A percentile compares a stretch with the other conserved stretches of the same genome.
These are phyloP conservation scores for Verbascum thapsus DNA, from an alignment of 257 asterid genomes.

Conservation along the genomic window DNA sequence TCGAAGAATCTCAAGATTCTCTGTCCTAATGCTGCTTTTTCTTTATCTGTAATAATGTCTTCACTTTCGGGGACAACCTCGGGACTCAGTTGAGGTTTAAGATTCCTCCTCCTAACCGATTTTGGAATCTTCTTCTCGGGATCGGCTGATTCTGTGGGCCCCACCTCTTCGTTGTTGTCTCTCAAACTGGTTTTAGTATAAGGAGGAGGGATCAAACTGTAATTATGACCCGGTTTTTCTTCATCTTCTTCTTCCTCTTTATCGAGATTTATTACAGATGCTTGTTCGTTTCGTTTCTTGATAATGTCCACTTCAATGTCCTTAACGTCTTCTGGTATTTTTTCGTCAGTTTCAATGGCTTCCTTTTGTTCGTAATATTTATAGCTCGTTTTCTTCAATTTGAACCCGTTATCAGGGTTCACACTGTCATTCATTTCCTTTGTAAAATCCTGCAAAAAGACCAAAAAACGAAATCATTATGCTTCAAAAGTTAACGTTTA, in stretches of 20 bases:
- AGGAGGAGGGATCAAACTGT: constrained; percentile 52
- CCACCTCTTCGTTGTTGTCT: constrained; percentile 23
- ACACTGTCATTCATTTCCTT: constrained; percentile 23
- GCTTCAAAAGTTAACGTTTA: background rate
- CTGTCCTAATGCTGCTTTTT: constrained; percentile 40
- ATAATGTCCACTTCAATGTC: constrained; percentile 43
- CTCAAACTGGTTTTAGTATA: constrained; percentile 33
- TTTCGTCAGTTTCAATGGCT: constrained; percentile 11
- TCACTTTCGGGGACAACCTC: constrained; percentile 10
- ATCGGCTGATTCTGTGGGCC: constrained; percentile 4
- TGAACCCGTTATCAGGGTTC: background rate
- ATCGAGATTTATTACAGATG: constrained; percentile 1
- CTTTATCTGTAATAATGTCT: constrained; percentile 25
- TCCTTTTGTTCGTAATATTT: constrained; percentile 17
- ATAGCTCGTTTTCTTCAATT: constrained; percentile 15
- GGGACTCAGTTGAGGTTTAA: constrained; percentile 29
- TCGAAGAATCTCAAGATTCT: constrained; percentile 46
- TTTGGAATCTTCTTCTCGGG: constrained; percentile 34
- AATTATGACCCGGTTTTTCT: constrained; percentile 29
- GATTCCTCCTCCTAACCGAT: constrained; percentile 53
- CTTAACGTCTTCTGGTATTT: constrained; percentile 21
- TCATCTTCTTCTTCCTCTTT: constrained; percentile 40
- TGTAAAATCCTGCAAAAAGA: constrained; percentile 40
- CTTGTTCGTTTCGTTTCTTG: constrained; percentile 26
- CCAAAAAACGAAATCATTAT: background rate